These are phyloP conservation scores for Chaetoceros muelleri DNA, from an alignment of 108 stramenopile species.

Conservation along the genomic window DNA sequence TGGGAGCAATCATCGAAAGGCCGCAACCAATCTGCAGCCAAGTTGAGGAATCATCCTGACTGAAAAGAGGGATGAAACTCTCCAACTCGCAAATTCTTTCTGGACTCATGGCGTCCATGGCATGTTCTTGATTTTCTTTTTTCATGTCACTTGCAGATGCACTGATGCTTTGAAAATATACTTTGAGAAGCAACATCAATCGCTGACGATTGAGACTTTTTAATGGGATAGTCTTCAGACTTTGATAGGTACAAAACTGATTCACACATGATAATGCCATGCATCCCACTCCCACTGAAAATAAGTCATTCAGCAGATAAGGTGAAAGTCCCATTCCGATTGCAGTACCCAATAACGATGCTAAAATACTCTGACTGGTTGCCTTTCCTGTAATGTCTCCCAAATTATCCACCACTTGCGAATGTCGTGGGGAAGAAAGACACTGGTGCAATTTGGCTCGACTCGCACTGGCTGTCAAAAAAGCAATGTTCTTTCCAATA, in stretches of 20 bases:
- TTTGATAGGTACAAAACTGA: constrained; percentile 65
- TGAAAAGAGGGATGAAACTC: constrained; percentile 45
- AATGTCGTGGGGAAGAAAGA: constrained; percentile 11
- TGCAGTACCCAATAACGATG: constrained; percentile 80
- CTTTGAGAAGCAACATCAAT: constrained; percentile 39
- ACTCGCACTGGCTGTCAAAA: constrained; percentile 87
- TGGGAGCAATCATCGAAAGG: constrained; percentile 30
- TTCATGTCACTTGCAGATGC: neutral
- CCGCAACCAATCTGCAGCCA: constrained; percentile 55
- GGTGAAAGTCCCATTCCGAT: constrained; percentile 80
- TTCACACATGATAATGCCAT: constrained; percentile 54
- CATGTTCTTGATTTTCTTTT: constrained; percentile 4
- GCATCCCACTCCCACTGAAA: constrained; percentile 36
- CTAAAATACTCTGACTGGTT: constrained; percentile 85
- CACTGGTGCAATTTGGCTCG: constrained; percentile 89
- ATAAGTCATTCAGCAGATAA: constrained; percentile 21
- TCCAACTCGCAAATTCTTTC: constrained; percentile 44
- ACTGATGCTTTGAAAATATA: no score
- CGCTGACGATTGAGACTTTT: constrained; percentile 72
- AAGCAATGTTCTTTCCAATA: constrained; percentile 92
- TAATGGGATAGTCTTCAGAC: constrained; percentile 64
- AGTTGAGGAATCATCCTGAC: constrained; percentile 15
- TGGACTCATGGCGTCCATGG: constrained; percentile 34
- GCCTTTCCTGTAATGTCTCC: constrained; percentile 96
- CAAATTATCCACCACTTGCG: constrained; percentile 50